phyloP scores from a whole-genome alignment of 352 stramenopile genomes.

The Pythium biforme region DNA sequence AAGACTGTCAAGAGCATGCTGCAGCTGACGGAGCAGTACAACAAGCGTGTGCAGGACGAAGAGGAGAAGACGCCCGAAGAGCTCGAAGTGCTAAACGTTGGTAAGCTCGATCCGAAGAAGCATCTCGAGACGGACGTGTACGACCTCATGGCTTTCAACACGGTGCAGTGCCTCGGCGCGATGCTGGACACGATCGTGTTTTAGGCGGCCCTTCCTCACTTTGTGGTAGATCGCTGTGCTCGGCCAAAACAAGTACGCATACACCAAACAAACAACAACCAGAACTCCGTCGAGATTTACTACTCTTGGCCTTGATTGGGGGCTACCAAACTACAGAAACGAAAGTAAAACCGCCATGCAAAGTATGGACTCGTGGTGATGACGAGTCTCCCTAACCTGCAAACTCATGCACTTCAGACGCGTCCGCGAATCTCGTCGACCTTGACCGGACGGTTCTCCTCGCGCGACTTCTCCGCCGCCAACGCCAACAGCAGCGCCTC shows the following conservation, averaged over 20 bases:
- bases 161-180: conserved; percentile 97
- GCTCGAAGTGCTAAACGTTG: conserved; percentile 97
- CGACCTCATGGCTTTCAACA: conserved; percentile 98
- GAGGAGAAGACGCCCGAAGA: conserved; percentile 98
- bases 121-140: conserved; percentile 94
- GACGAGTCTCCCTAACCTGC: not conserved
- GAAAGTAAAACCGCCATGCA: not conserved
- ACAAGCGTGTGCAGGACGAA: conserved; percentile 93
- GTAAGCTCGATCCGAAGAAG: conserved; percentile 95
- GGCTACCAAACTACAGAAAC: not conserved
- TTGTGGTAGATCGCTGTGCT: conserved; percentile 4
- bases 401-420: not conserved
- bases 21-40: conserved; percentile 96
- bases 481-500: conserved; percentile 68
- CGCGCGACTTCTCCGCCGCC: conserved; percentile 63
- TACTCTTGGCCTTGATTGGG: no score
- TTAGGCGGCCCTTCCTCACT: conserved; percentile 43
- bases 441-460: conserved; percentile 69
- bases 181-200: conserved; percentile 99
- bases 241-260: not conserved
- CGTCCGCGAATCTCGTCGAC: conserved; percentile 43
- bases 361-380: not conserved
- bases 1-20: conserved; percentile 95
- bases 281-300: no score
- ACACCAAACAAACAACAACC: not conserved